These are phyloP conservation scores for Liriodendron chinense DNA, from an alignment of 164 flowering plant genomes.

Conservation along the genomic window DNA sequence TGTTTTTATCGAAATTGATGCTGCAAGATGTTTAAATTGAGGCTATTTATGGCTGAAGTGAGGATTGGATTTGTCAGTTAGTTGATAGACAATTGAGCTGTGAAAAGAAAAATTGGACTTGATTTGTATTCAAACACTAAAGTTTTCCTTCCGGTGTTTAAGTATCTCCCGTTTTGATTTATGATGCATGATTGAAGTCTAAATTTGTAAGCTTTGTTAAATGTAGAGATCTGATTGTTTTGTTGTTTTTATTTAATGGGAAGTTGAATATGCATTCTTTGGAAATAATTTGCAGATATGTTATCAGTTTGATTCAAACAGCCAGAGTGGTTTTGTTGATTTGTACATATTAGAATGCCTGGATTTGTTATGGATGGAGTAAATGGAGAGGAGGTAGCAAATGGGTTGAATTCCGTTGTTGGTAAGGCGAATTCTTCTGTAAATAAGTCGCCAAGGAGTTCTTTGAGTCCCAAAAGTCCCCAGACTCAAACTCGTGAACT, in stretches of 20 bases:
- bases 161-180: too few species aligned
- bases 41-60: not conserved
- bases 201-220: too few species aligned
- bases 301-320: slow-evolving; percentile 7
- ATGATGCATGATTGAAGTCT: too few species aligned
- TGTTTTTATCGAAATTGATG: not conserved
- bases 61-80: too few species aligned
- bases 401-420: slow-evolving; percentile 27
- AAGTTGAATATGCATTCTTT: not conserved
- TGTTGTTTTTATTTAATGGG: not conserved
- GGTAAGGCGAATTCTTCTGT: slow-evolving; percentile 36
- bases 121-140: too few species aligned
- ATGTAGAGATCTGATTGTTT: not conserved
- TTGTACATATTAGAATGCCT: slow-evolving; percentile 48
- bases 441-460: slow-evolving; percentile 33
- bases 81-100: too few species aligned
- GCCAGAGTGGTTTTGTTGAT: slow-evolving; percentile 10
- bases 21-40: not conserved
- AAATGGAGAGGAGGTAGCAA: slow-evolving; percentile 39
- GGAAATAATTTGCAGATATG: slow-evolving; percentile 24
- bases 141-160: too few species aligned
- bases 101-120: too few species aligned
- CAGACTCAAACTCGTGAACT: slow-evolving; percentile 19
- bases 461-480: slow-evolving; percentile 30
- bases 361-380: slow-evolving; percentile 59